phyloP scores from a whole-genome alignment of 345 rosid species.

The Eucalyptus rudis region DNA sequence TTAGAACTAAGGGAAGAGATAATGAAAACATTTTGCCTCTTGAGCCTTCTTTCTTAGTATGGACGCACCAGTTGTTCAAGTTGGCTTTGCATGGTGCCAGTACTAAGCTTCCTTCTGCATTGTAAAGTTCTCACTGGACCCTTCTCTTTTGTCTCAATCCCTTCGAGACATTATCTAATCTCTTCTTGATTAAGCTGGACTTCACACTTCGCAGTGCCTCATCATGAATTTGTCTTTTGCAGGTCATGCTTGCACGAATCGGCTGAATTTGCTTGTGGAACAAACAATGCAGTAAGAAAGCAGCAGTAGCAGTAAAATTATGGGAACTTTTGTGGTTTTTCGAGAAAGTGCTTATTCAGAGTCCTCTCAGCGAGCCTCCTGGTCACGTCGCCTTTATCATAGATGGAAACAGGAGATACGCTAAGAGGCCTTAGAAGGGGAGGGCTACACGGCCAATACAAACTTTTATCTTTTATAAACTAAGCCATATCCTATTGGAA shows the following conservation, averaged over 20 bases:
- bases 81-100: background rate
- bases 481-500: no score
- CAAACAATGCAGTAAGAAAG: background rate
- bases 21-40: background rate
- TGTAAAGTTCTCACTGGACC: background rate
- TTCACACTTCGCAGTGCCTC: background rate
- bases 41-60: background rate
- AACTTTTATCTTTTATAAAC: no score
- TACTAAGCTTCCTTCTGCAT: background rate
- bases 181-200: background rate
- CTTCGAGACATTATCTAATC: background rate
- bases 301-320: background rate
- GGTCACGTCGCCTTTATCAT: conserved; percentile 30
- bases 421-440: conserved; percentile 16
- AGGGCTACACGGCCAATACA: conserved; percentile 13
- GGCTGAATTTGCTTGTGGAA: background rate
- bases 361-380: conserved; percentile 22
- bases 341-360: conserved; percentile 12
- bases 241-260: background rate
- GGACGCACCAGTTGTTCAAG: background rate
- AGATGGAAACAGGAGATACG: conserved; percentile 36
- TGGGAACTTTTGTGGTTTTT: background rate
- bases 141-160: background rate
- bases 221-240: background rate
- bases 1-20: background rate